Evolutionary conservation across 2,329 filamentous ascomycete genomes (phyloP).

Genomic region (Dryadomyces quercus-mongolicae): DNA sequence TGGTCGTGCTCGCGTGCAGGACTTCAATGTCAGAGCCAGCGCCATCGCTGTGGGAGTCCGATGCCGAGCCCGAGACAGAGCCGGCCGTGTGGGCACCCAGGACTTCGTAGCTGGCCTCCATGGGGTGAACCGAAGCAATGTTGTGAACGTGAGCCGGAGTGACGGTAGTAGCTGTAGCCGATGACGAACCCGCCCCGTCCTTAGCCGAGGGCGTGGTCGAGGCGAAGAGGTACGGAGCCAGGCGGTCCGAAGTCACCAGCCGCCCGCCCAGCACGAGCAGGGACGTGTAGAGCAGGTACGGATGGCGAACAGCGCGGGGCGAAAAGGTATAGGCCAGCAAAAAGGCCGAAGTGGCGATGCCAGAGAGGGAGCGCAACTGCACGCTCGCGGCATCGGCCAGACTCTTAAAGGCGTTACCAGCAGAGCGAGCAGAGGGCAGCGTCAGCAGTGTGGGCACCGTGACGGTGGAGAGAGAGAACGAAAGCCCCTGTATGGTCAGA

Average conservation of each 20-base stretch:
- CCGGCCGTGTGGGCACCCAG: conserved; percentile 20
- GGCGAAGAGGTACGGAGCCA: conserved; percentile 31
- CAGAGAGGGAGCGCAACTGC: conserved; percentile 55
- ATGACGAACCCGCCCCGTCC: conserved; percentile 11
- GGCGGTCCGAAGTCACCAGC: conserved; percentile 34
- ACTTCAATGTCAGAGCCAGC: conserved; percentile 13
- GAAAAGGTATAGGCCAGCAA: conserved; percentile 68
- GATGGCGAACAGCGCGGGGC: conserved; percentile 63
- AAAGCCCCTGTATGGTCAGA: conserved; percentile 55
- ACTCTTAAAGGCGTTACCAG: conserved; percentile 57
- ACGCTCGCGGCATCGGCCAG: conserved; percentile 50
- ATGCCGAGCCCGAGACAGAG: conserved; percentile 7
- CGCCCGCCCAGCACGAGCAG: conserved; percentile 53
- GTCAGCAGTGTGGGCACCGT: conserved; percentile 70
- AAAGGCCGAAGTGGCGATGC: conserved; percentile 59
- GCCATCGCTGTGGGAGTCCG: conserved; percentile 29
- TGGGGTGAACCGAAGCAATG: conserved; percentile 22
- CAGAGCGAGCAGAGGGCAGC: conserved; percentile 63
- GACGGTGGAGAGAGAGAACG: conserved; percentile 68
- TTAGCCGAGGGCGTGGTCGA: conserved; percentile 13
- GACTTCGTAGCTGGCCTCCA: conserved; percentile 62
- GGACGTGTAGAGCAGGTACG: conserved; percentile 80
- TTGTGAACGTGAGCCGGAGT: conserved; percentile 4
- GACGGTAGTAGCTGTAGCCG: conserved; percentile 14
- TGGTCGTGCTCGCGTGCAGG: not conserved